Evolutionary conservation across 306 rosid species (phyloP), one percentile per base, ranked within the genome.

Genomic region (Vicia faba): DNA sequence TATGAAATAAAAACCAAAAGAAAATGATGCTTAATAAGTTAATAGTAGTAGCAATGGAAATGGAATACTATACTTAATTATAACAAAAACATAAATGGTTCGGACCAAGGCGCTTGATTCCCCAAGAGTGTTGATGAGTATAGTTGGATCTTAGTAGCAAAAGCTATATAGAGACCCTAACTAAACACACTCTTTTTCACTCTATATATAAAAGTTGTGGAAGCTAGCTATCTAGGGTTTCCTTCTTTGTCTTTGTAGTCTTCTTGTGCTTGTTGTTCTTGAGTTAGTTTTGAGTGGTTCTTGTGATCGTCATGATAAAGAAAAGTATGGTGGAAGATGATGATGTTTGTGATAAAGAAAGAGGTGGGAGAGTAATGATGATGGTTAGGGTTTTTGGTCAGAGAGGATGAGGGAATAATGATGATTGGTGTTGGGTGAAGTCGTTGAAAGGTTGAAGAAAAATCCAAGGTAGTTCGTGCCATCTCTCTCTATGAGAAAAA

Each of bases 71-170:
- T 33, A 70, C 58, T 64, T 79, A 40, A 33, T 66, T 59, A 33
- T 33, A 33, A 33, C 38, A 50, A 68, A 73, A 79, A 83, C 38
- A 33, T 33, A 78, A 81, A 83, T 81, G 71, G 86, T 83, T 88
- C 97, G 97, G 97, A 91, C 97, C 96, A 79, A 85, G 82, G 77
- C 29, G 97, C 96, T 88, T 91, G 96, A 88, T 88, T 91, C 96
- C 97, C 97, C 91, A n/a, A 57, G 74, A 76, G 75, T 71, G 14
- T 41, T 11, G 46, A 80, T 64, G 11, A 33, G 13, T 33, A 33
- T 33, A 33, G 72, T 68, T 72, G 81, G 82, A 79, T 73, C 84
- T 71, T 77, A 13, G 38, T 33, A 33, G 38, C 38, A 33, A 33
- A 33, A 9, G 38, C 38, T 64, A 67, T 49, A 58, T 55, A 75